A percentile compares a stretch with the other conserved stretches of the same genome.
Evolutionary conservation across 352 stramenopile species (phyloP).

Genomic region (Elongisporangium undulatum): DNA sequence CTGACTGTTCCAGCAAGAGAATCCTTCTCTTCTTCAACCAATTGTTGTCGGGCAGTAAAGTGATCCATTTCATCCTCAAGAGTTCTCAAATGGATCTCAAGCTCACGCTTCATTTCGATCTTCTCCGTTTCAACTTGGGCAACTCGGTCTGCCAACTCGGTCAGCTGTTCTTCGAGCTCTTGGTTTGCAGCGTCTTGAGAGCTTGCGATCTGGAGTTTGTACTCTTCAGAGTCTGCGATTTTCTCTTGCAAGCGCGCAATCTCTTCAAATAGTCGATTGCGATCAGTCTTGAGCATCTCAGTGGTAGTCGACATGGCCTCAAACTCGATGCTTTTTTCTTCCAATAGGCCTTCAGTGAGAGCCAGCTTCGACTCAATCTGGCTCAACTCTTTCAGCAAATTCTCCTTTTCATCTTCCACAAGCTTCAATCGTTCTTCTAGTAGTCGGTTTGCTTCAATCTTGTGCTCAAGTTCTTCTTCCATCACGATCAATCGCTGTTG

Average conservation of each 20-base stretch:
- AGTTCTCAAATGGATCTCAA: slow-evolving; percentile 12
- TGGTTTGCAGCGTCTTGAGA: slow-evolving; percentile 45
- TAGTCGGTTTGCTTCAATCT: slow-evolving; percentile 39
- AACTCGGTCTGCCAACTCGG: slow-evolving; percentile 51
- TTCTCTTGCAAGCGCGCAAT: slow-evolving; percentile 51
- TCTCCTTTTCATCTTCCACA: slow-evolving; percentile 41
- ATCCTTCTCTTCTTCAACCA: slow-evolving; percentile 43
- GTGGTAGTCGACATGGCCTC: slow-evolving; percentile 53
- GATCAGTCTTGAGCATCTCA: slow-evolving; percentile 59
- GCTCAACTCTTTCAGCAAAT: slow-evolving; percentile 35
- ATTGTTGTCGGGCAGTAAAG: slow-evolving; percentile 34
- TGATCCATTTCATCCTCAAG: slow-evolving; percentile 47
- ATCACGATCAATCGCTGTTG: slow-evolving; percentile 47
- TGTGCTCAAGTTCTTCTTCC: slow-evolving; percentile 53
- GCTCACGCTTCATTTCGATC: slow-evolving; percentile 8
- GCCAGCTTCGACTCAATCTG: slow-evolving; percentile 45
- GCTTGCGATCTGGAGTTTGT: slow-evolving; percentile 34
- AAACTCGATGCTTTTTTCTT: slow-evolving; percentile 63
- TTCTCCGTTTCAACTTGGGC: slow-evolving; percentile 55
- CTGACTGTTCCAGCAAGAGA: slow-evolving; percentile 23
- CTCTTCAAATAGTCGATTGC: slow-evolving; percentile 43
- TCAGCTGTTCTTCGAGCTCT: slow-evolving; percentile 53
- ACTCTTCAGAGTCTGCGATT: slow-evolving; percentile 32
- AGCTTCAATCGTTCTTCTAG: slow-evolving; percentile 45
- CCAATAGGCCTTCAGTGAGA: slow-evolving; percentile 37